Evolutionary conservation across 2,329 filamentous ascomycete genomes (phyloP), one percentile per base, ranked within the genome.

Genomic region (Thielaviopsis ethacetica): DNA sequence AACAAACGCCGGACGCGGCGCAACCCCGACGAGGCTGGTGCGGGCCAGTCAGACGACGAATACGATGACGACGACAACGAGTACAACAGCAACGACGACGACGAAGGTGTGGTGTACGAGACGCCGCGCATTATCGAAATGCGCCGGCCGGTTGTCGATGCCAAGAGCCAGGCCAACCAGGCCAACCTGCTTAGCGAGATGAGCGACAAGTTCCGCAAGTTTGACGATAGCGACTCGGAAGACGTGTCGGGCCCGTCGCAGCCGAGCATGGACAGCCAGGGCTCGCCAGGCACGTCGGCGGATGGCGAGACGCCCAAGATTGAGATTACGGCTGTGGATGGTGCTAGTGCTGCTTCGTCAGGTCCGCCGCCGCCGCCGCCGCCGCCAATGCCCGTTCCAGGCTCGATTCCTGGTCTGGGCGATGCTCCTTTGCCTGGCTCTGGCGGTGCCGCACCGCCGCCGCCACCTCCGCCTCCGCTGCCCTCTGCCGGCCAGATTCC

Each of bases 111-210:
- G 49, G 71, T 91, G 24, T 86, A 84, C 63, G 88, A 91, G 71
- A 91, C 84, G 71, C 87, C 91, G 47, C 81, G 84, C 59, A 73
- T 95, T 55, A 81, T 95, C 60, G 80, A 93, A 69, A 81, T 91
- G 71, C 85, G 81, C 68, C 81, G 88, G 62, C 88, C 89, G 12
- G 72, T 77, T 38, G 73, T 82, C 65, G 77, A 81, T 64, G 79
- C 71, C 71, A 89, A 75, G 76, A 84, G 74, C 74, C 82, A 76
- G 74, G 82, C 68, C 69, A 91, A 72, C 67, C 85, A 75, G 72
- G 77, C 74, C 76, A 75, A 72, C 66, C 82, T 95, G 70, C 84
- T 95, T 64, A 80, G 82, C 38, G 80, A 83, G 56, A 93, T 86
- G 71, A 80, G 91, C 66, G 85, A 84, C 71, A 81, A 75, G 62